A percentile compares a stretch with the other conserved stretches of the same genome.
Conservation (phyloP, 163 green algal genomes). For the Smithsoniella earleae region DNA sequence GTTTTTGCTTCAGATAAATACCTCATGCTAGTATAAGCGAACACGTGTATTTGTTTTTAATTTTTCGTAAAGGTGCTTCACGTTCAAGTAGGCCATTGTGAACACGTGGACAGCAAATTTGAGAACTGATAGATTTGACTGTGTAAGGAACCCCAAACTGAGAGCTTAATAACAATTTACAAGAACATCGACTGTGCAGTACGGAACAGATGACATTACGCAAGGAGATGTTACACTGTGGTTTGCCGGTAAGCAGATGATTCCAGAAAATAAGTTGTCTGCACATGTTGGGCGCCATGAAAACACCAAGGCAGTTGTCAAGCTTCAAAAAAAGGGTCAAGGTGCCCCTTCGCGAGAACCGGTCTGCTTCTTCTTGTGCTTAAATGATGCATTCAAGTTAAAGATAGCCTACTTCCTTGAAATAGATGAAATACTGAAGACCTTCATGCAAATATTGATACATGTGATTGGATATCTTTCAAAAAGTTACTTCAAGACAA, state of each 20-base stretch:
- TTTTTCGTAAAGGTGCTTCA: too few relatives aligned
- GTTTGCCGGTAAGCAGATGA: slow-evolving; percentile 73
- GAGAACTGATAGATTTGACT: too few relatives aligned
- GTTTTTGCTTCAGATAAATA: too few relatives aligned
- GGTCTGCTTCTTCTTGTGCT: slow-evolving; percentile 33
- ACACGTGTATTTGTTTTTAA: too few relatives aligned
- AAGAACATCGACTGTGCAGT: slow-evolving; percentile 41
- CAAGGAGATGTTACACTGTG: slow-evolving; percentile 51
- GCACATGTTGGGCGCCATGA: slow-evolving; percentile 67
- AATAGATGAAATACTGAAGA: too few relatives aligned
- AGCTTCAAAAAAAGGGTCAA: slow-evolving; percentile 65
- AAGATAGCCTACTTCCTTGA: background rate
- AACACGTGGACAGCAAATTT: too few relatives aligned
- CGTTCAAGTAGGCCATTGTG: too few relatives aligned
- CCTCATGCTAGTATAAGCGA: too few relatives aligned
- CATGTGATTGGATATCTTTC: too few relatives aligned
- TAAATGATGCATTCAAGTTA: background rate
- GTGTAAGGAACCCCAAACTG: too few relatives aligned
- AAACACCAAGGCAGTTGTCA: slow-evolving; percentile 67
- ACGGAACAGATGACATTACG: slow-evolving; percentile 54
- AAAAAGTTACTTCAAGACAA: background rate
- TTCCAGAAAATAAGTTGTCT: slow-evolving; percentile 53
- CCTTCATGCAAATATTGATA: too few relatives aligned
- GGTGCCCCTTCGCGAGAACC: slow-evolving; percentile 60
- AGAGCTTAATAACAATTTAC: background rate